Conservation (phyloP, 768 basidiomycete genomes). For the Dioszegia hungarica region DNA sequence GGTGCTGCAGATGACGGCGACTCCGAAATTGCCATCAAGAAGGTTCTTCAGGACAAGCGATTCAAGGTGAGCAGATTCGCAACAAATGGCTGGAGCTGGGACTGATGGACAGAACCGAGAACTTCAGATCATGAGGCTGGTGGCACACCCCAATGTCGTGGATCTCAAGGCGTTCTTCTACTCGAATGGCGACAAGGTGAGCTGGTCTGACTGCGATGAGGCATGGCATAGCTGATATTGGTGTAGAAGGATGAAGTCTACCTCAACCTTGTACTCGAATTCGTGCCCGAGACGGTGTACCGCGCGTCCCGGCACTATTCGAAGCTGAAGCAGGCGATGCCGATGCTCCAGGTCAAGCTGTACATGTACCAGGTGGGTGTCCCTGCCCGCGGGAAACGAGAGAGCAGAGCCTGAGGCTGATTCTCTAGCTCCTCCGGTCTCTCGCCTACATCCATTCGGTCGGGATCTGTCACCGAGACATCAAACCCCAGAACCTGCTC, state of each 20-base stretch:
- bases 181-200: constrained; percentile 86
- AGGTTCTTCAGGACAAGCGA: constrained; percentile 98
- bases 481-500: constrained; percentile 98
- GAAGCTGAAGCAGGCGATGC: constrained; percentile 99
- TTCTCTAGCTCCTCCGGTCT: constrained; percentile 82
- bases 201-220: constrained; percentile 36
- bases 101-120: constrained; percentile 76
- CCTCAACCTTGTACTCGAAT: constrained; percentile 98
- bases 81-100: background rate
- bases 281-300: constrained; percentile 98
- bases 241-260: constrained; percentile 93
- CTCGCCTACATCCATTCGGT: constrained; percentile 99
- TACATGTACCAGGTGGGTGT: constrained; percentile 77
- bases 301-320: constrained; percentile 97
- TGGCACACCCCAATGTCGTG: constrained; percentile 95
- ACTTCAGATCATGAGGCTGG: constrained; percentile 96
- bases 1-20: constrained; percentile 35
- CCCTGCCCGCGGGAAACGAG: background rate
- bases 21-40: constrained; percentile 96
- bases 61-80: constrained; percentile 79
- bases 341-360: constrained; percentile 97
- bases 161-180: constrained; percentile 98
- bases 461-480: constrained; percentile 98
- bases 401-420: background rate
- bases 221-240: constrained; percentile 47